Evolutionary conservation across 2,329 filamentous ascomycete genomes (phyloP), one percentile per base, ranked within the genome.

Genomic region (Rhynchosporium secalis): DNA sequence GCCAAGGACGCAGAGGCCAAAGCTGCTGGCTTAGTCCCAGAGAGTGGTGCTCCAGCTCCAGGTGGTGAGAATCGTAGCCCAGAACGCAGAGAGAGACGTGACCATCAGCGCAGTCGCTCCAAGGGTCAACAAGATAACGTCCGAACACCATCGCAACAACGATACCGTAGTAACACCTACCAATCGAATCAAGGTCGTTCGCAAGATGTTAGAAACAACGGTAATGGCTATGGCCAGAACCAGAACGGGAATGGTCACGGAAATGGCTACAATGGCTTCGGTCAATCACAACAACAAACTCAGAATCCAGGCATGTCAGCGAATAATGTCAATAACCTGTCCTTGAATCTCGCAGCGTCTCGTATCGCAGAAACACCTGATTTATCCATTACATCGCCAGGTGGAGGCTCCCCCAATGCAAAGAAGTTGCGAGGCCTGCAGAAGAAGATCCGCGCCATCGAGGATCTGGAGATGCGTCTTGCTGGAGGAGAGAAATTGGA

Each of bases 391-490:
- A 83, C 80, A 9, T 81, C 80, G 15, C 75, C 85, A 68, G 75
- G 79, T 69, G 74, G 84, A 79, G 81, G 88, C 76, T 81, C 78
- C 69, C 87, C 90, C n/a, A 86, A 90, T 65, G 92, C 96, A 49
- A 99, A 98, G 86, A 99, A 98, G 81, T 85, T 97, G 65, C 84
- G 95, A 61, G 91, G 91, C 63, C 82, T 99, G 66, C 83, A 96
- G 75, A 99, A 99, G 85, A 99, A 99, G 84, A 90, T 99, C 66
- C 87, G 95, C 26, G 95, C 95, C 10, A 99, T 99, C 73, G 95
- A 99, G 74, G 95, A 99, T 75, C 80, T 99, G 65, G 96, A 98
- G 81, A 97, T 98, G 93, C 87, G 95, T 61, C 87, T 93, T 69
- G 95, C 94, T 2, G 88, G 89, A 40, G 94, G 94, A 4, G 95